Evolutionary conservation across 208 protist species (phyloP), one percentile per base, ranked within the genome.

Genomic region (Wallacemonas sp.): DNA sequence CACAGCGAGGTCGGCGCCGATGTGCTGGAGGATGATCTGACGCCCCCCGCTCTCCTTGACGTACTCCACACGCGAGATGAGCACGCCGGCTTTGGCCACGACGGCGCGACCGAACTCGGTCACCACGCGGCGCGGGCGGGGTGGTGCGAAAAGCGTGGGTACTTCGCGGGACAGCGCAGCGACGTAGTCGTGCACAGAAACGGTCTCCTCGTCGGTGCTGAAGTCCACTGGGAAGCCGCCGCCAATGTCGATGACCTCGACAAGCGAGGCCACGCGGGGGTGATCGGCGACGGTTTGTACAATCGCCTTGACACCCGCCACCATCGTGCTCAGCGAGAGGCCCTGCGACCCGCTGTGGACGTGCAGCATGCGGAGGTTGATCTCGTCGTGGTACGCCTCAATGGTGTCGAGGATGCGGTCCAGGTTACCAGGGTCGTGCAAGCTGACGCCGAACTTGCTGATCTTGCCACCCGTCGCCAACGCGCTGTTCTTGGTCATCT

Each of bases 51-150:
- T 75, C 65, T 67, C 34, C 70, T 91, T 91, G 24, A 80, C 73
- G 62, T 91, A 91, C 70, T 91, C 84, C 33, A 91, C 72, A 22
- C 78, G 76, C 14, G 78, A 88, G 49, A 86, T 62, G 28, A 84
- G 59, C 24, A 83, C 72, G 24, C 78, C 84, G 22, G 78, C 46
- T 68, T 91, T 91, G 33, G 80, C 77, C 21, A 59, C 68, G 51
- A 91, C 60, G 44, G 74, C 71, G 47, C 84, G 75, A 33, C 84
- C 84, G 61, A 87, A 91, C 79, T 91, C 80, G 2, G 84, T 91
- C 62, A 91, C 53, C 41, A 91, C 66, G 34, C 66, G 46, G 21
- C 79, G 79, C 30, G 64, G 46, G 34, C 42, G 64, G 1, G 54
- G 22, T 17, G 62, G 63, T 1, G 66, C 66, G 59, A 90, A 90